phyloP scores from a whole-genome alignment of 1,284 basidiomycete species.

The Trametes polyzona region DNA sequence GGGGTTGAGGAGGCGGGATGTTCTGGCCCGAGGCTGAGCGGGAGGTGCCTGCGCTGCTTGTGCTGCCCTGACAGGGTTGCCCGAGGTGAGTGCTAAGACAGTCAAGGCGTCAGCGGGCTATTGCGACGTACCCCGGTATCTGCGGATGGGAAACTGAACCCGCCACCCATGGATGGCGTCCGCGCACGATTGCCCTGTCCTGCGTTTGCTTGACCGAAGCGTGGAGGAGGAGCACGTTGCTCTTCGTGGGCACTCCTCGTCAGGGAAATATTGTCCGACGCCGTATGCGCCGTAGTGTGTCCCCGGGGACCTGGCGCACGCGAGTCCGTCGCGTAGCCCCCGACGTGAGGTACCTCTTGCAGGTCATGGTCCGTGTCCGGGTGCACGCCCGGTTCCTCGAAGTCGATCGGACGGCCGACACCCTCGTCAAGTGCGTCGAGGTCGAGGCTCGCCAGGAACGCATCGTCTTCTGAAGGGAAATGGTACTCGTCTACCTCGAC shows the following conservation, averaged over 20 bases:
- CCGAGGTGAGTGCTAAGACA: no score
- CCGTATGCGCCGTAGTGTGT: background rate
- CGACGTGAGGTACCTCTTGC: no score
- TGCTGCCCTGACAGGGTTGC: background rate
- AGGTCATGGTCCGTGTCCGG: constrained; percentile 16
- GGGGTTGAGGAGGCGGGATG: background rate
- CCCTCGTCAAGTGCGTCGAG: constrained; percentile 53
- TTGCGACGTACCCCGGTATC: constrained; percentile 32
- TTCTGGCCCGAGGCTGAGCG: background rate
- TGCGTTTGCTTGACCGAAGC: constrained; percentile 15
- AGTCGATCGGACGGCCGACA: constrained; percentile 48
- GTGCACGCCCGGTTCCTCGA: constrained; percentile 45
- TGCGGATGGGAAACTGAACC: constrained; percentile 55
- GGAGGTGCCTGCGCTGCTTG: background rate
- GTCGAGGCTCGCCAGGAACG: constrained; percentile 61
- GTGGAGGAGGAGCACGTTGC: background rate
- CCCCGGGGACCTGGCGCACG: background rate
- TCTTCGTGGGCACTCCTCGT: background rate
- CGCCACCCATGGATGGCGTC: constrained; percentile 53
- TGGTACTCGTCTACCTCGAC: constrained; percentile 50
- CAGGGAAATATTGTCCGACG: background rate
- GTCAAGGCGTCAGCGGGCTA: background rate
- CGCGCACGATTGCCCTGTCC: constrained; percentile 18
- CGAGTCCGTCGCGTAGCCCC: constrained; percentile 1
- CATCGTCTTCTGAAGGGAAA: constrained; percentile 66